These are phyloP conservation scores for Colletotrichum acutatum DNA, from an alignment of 2,329 filamentous ascomycete genomes.

Conservation along the genomic window DNA sequence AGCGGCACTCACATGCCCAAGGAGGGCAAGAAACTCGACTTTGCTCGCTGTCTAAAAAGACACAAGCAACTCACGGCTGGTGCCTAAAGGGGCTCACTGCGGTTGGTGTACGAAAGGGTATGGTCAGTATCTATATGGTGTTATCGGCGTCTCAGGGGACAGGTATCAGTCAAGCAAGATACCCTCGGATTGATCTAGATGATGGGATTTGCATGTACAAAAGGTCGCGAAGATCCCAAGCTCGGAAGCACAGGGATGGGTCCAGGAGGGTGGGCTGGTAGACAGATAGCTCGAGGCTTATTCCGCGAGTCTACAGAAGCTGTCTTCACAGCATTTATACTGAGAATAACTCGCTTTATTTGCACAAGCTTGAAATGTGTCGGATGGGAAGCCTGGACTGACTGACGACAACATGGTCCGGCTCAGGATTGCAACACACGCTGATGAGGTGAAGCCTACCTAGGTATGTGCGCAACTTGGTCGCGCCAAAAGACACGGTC, in stretches of 20 bases:
- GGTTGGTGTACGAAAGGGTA: background rate
- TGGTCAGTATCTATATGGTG: background rate
- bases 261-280: background rate
- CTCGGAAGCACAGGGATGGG: background rate
- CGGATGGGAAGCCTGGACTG: background rate
- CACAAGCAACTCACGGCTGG: slow-evolving; percentile 53
- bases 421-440: background rate
- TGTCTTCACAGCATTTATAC: background rate
- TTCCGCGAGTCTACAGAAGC: background rate
- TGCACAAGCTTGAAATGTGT: background rate
- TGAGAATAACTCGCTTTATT: background rate
- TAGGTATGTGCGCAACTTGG: no score
- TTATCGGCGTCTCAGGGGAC: background rate
- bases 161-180: slow-evolving; percentile 3
- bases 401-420: background rate
- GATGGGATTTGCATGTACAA: background rate
- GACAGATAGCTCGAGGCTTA: background rate
- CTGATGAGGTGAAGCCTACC: no score
- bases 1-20: slow-evolving; percentile 80
- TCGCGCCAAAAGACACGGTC: no score
- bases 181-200: background rate
- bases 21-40: slow-evolving; percentile 63
- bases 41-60: slow-evolving; percentile 55
- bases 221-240: background rate
- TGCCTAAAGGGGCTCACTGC: slow-evolving; percentile 32